phyloP scores from a whole-genome alignment of 768 basidiomycete species.

The Strobilomyces confusus region DNA sequence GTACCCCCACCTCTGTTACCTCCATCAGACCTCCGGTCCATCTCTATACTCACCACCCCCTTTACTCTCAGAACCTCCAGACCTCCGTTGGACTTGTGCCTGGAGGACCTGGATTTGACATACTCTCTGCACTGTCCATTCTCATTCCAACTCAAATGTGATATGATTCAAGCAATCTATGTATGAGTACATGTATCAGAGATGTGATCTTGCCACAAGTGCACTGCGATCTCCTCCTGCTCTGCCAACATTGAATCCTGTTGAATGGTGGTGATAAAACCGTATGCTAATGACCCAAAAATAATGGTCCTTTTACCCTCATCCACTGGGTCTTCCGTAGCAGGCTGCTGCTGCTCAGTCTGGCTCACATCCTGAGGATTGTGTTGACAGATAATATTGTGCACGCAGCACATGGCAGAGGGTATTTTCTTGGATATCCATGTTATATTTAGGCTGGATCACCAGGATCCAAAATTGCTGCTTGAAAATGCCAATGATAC shows the following conservation, averaged over 20 bases:
- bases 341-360: background rate
- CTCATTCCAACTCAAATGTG: too few relatives aligned
- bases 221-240: background rate
- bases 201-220: background rate
- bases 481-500: background rate
- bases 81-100: too few relatives aligned
- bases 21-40: too few relatives aligned
- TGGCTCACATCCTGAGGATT: background rate
- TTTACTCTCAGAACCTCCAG: too few relatives aligned
- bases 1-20: too few relatives aligned
- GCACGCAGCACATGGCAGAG: background rate
- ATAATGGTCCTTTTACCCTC: background rate
- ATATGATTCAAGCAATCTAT: too few relatives aligned
- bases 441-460: background rate
- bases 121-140: too few relatives aligned
- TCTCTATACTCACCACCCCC: too few relatives aligned
- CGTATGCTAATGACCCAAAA: background rate
- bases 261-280: background rate
- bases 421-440: background rate
- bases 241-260: background rate
- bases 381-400: background rate
- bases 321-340: background rate
- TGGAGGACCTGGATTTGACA: too few relatives aligned
- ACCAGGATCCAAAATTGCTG: background rate
- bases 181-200: background rate